These are phyloP conservation scores for Discostella stelligera DNA, from an alignment of 352 stramenopile genomes.

Conservation along the genomic window DNA sequence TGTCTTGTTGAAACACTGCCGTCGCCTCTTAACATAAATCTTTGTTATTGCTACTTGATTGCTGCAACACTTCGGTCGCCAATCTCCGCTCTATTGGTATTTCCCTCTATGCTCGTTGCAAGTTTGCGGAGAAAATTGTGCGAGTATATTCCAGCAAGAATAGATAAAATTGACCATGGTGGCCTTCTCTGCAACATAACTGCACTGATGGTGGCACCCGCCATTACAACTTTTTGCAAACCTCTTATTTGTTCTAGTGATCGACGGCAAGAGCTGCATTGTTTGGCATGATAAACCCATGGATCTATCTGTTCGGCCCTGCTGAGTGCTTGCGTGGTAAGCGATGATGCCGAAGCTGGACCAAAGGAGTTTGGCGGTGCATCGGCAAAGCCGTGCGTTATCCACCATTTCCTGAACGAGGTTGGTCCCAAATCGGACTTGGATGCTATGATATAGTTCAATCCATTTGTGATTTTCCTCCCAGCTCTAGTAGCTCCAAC, in stretches of 20 bases:
- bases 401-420: conserved; percentile 55
- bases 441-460: conserved; percentile 38
- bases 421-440: conserved; percentile 45
- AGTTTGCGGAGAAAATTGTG: conserved; percentile 31
- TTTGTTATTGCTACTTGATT: too few relatives aligned
- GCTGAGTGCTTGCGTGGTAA: conserved; percentile 19
- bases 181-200: conserved; percentile 20
- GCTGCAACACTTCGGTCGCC: conserved; percentile 29
- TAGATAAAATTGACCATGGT: conserved; percentile 9
- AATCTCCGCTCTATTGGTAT: conserved; percentile 27
- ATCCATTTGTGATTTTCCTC: conserved; percentile 16
- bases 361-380: conserved; percentile 35
- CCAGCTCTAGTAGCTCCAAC: conserved; percentile 23
- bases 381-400: conserved; percentile 32
- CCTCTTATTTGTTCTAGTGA: conserved; percentile 37
- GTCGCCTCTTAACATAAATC: too few relatives aligned
- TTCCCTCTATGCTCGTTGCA: conserved; percentile 42
- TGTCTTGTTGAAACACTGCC: too few relatives aligned
- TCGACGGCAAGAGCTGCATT: conserved; percentile 46
- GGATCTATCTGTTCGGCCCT: conserved; percentile 54
- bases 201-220: conserved; percentile 12
- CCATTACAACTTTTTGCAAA: conserved; percentile 6
- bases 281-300: conserved; percentile 51
- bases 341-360: conserved; percentile 10
- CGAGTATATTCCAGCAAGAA: conserved; percentile 19